Base-by-base conservation (phyloP, 805 yeast genomes). In the Ogataea methylovora region DNA sequence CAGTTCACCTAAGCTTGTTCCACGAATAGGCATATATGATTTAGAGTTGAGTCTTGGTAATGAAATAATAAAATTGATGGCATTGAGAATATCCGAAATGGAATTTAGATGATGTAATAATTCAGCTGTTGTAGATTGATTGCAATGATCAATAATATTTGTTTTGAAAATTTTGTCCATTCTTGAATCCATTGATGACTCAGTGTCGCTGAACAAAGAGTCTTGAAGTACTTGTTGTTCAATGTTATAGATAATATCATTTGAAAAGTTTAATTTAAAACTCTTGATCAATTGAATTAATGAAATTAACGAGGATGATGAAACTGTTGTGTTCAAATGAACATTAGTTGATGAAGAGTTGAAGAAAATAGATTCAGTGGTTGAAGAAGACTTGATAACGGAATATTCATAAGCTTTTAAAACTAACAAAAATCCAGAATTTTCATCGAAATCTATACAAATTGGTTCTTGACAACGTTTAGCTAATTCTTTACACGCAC, bases 401-500 rank as follows among this genome's bases (percentile, higher is more conserved):
- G 71, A 54, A 19, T 52, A 51, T 7, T 53, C 58, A 10, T 46
- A 44, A 10, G 61, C 54, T 39, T 67, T 70, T 36, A 62, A 38
- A 3, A 66, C 41, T 10, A 52, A 41, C 3, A 64, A 30, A 14
- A 57, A 41, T 3, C 36, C 46, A 27, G 54, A 27, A 13, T 49
- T 54, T 2, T 56, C 51, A 27, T 61, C 67, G 17, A 63, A 44
- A n/a, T 58, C 56, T 1, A 82, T 48, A 1, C 76, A 60, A 25
- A 84, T 62, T 0, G 80, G 67, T 46, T 84, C 92, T 38, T 69
- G 67, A 14, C 76, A 64, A 30, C 69, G 67, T 38, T 71, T 79
- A 38, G 69, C 71, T 34, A 83, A 64, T 47, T 87, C 95, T 36
- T 71, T 73, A 50, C 94, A 79, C 18, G 87, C 62, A 2, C 84